Conservation (phyloP, 1,139 yeast genomes). For the Yamadazyma spencermartinsiae region DNA sequence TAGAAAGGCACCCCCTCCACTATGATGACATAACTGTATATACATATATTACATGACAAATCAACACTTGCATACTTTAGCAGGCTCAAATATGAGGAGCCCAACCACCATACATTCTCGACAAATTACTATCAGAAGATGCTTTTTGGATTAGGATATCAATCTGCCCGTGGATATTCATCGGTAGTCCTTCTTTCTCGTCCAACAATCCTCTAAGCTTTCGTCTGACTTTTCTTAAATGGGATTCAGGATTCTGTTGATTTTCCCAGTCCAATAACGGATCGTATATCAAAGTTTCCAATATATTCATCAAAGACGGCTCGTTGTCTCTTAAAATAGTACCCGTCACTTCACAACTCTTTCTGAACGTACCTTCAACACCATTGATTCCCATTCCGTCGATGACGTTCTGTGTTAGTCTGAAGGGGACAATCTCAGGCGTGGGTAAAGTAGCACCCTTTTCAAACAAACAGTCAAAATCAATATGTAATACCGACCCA, state of each 20-base stretch:
- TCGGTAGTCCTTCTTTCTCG: conserved; percentile 79
- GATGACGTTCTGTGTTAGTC: conserved; percentile 83
- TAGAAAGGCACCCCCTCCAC: conserved; percentile 18
- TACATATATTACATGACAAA: not conserved
- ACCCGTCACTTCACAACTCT: conserved; percentile 83
- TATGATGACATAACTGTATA: conserved; percentile 4
- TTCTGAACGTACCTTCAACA: conserved; percentile 86
- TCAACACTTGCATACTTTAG: conserved; percentile 1
- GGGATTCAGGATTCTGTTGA: conserved; percentile 56
- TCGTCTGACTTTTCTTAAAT: conserved; percentile 72
- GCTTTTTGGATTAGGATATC: conserved; percentile 88
- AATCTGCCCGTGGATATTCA: conserved; percentile 91
- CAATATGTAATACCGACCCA: conserved; percentile 89
- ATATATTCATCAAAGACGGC: conserved; percentile 83
- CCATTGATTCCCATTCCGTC: conserved; percentile 93
- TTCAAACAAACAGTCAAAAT: conserved; percentile 93
- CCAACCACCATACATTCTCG: conserved; percentile 96
- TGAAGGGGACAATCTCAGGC: conserved; percentile 94
- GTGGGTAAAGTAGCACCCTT: conserved; percentile 69
- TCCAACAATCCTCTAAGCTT: conserved; percentile 80
- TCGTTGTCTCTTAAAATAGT: conserved; percentile 74
- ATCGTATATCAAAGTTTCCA: conserved; percentile 91
- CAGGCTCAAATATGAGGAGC: conserved; percentile 61
- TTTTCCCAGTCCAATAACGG: conserved; percentile 77
- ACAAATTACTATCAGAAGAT: conserved; percentile 64